Evolutionary conservation across 495 filamentous ascomycete genomes (phyloP), one percentile per base, ranked within the genome.

Genomic region (Penicillium ochrochloron): DNA sequence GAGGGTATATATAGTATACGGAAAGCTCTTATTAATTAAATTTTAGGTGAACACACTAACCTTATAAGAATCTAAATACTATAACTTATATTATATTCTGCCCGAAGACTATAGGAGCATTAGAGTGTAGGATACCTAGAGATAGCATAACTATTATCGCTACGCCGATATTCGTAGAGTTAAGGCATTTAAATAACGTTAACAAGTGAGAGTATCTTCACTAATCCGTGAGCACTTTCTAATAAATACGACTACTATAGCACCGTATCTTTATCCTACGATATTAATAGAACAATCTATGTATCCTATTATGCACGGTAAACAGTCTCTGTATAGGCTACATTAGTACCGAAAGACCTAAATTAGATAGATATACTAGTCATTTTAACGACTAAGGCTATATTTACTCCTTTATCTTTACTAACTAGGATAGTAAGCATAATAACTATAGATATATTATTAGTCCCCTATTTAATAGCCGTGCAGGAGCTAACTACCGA

Each of bases 381-480:
- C 8, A 44, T 44, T 2, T 44, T n/a, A 44, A 44, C 42, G 42
- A 44, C 42, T 3, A n/a, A 44, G n/a, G n/a, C 42, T 44, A 44
- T 44, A 44, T 44, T 21, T 44, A n/a, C 42, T 44, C 42, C 42
- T 44, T 21, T 8, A 44, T 44, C 42, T 44, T 44, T 44, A 44
- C 42, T 8, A 44, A 44, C n/a, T 44, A n/a, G 3, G 42, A 44
- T 44, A 44, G 42, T 8, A 21, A 44, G n/a, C 42, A 44, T 0
- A 44, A 44, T 44, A 44, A 44, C 42, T 6, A 44, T 8, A 19
- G 42, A 44, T 1, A 21, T 10, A 7, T 44, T n/a, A 21, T 21
- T 8, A 21, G n/a, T 44, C 7, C 3, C 42, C 42, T 4, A 10
- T 21, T 6, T 8, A 21, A 44, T 8, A 0, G 42, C 42, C 3